These are phyloP conservation scores for Pyrenochaeta sp. DNA, from an alignment of 2,329 filamentous ascomycete genomes.

Conservation along the genomic window DNA sequence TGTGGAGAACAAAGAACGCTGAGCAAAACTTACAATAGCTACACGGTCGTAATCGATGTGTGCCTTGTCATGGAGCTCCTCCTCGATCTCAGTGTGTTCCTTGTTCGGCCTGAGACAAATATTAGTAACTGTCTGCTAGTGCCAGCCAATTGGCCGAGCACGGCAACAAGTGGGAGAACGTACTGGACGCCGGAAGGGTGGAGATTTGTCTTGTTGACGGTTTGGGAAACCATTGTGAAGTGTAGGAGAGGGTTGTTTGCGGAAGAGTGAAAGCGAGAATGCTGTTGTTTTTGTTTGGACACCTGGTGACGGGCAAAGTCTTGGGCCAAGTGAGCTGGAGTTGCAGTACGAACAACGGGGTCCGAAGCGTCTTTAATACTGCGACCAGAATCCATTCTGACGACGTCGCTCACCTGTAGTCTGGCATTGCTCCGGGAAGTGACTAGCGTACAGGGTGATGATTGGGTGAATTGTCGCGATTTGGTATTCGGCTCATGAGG, in stretches of 20 bases:
- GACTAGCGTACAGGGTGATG: constrained; percentile 25
- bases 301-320: constrained; percentile 66
- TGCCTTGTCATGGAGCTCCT: constrained; percentile 95
- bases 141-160: neutral
- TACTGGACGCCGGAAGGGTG: constrained; percentile 91
- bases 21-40: constrained; percentile 76
- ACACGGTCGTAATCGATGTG: constrained; percentile 99
- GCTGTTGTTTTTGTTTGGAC: constrained; percentile 66
- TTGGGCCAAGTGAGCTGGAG: constrained; percentile 58
- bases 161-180: constrained; percentile 57
- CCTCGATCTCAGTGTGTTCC: constrained; percentile 96
- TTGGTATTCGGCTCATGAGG: constrained; percentile 28
- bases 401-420: constrained; percentile 32
- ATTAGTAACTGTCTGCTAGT: constrained; percentile 21
- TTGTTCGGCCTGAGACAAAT: constrained; percentile 69
- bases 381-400: constrained; percentile 37
- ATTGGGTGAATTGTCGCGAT: constrained; percentile 30
- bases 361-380: constrained; percentile 46
- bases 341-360: constrained; percentile 47
- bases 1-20: neutral
- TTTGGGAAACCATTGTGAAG: constrained; percentile 55
- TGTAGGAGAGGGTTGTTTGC: constrained; percentile 54
- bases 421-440: constrained; percentile 32
- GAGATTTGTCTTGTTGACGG: constrained; percentile 89
- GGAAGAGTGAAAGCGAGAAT: constrained; percentile 66